These are phyloP conservation scores for Podila verticillata DNA, from an alignment of 192 early-diverging fungal genomes.

Conservation along the genomic window DNA sequence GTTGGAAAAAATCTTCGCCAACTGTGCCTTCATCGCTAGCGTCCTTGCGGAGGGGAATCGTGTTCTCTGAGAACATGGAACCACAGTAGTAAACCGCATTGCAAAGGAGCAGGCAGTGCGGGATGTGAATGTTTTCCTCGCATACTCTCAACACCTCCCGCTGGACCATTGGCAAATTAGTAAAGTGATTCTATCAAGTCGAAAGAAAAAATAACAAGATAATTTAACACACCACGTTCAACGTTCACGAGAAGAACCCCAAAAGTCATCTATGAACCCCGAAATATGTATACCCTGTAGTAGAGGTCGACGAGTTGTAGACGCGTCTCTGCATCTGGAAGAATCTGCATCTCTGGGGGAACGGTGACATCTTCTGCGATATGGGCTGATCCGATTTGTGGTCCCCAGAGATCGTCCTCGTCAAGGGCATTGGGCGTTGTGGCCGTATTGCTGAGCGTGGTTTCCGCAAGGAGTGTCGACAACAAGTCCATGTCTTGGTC, in stretches of 20 bases:
- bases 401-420: conserved; percentile 21
- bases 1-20: conserved; percentile 39
- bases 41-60: conserved; percentile 31
- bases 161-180: conserved; percentile 38
- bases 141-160: conserved; percentile 40
- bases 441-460: conserved; percentile 10
- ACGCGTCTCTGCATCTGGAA: conserved; percentile 11
- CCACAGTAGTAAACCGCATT: conserved; percentile 42
- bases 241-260: no score
- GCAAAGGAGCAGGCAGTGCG: conserved; percentile 45
- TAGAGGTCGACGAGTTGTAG: conserved; percentile 13
- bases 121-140: conserved; percentile 44
- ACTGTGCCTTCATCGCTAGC: conserved; percentile 35
- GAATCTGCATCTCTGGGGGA: conserved; percentile 11
- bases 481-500: conserved; percentile 12
- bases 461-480: conserved; percentile 6
- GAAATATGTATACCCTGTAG: conserved; percentile 2
- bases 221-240: no score
- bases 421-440: neutral
- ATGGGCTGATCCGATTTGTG: conserved; percentile 3
- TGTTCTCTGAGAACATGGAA: conserved; percentile 22
- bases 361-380: neutral
- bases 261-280: no score
- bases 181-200: conserved; percentile 31
- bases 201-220: neutral